Conservation (phyloP, 805 yeast species). For the Candida pseudoglaebosa region DNA sequence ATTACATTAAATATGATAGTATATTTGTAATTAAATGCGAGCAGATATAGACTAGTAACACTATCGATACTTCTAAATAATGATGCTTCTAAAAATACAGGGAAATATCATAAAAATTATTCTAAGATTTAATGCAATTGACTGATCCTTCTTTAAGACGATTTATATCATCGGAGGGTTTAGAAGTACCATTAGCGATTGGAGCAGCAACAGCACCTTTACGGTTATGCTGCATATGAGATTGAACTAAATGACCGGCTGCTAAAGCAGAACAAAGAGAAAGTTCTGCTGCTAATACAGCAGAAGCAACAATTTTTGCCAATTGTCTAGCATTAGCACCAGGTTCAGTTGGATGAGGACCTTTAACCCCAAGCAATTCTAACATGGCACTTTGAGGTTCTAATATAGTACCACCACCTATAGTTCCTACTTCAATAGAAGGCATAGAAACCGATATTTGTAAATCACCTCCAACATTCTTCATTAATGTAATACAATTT, state of each 20-base stretch:
- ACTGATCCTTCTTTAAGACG: slow-evolving; percentile 69
- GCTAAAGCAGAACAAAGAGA: slow-evolving; percentile 95
- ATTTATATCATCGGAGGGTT: slow-evolving; percentile 21
- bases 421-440: slow-evolving; percentile 96
- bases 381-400: slow-evolving; percentile 97
- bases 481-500: slow-evolving; percentile 94
- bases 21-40: background rate
- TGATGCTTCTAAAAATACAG: background rate
- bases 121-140: slow-evolving; percentile 63
- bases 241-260: slow-evolving; percentile 96
- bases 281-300: slow-evolving; percentile 93
- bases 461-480: slow-evolving; percentile 64
- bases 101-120: background rate
- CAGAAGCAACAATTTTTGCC: slow-evolving; percentile 89
- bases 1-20: background rate
- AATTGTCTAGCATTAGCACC: slow-evolving; percentile 93
- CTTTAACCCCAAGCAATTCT: slow-evolving; percentile 89
- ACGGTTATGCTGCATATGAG: slow-evolving; percentile 96
- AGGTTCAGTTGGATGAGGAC: slow-evolving; percentile 91
- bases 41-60: background rate
- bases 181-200: slow-evolving; percentile 29
- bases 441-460: slow-evolving; percentile 98
- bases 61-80: background rate
- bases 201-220: slow-evolving; percentile 45
- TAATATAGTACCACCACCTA: slow-evolving; percentile 97